A percentile compares a stretch with the other conserved stretches of the same genome.
Conservation (phyloP, 352 stramenopile genomes). For the Globisporangium alternatum region DNA sequence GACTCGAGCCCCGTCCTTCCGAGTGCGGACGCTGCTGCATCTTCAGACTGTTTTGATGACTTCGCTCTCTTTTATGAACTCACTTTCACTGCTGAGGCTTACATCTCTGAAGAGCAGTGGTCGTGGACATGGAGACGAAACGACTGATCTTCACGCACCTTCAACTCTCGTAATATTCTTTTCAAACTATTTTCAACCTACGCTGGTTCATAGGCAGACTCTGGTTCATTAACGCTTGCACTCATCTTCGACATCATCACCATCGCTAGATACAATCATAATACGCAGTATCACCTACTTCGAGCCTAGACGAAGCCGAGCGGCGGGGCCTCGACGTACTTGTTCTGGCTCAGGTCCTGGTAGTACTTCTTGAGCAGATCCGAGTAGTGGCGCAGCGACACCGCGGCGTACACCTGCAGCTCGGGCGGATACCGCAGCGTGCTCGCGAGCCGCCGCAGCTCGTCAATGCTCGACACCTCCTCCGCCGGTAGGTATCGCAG, state of each 20-base stretch:
- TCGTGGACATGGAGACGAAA: not conserved
- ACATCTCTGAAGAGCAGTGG: no score
- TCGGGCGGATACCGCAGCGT: constrained; percentile 51
- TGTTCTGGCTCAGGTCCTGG: constrained; percentile 36
- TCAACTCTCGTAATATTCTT: not conserved
- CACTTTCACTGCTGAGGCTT: not conserved
- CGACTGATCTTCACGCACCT: not conserved
- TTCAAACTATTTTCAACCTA: not conserved
- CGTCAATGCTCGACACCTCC: constrained; percentile 56
- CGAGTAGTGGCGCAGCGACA: constrained; percentile 59
- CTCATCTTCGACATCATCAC: not conserved
- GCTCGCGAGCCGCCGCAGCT: constrained; percentile 51
- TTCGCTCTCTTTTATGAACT: not conserved
- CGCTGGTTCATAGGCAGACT: not conserved
- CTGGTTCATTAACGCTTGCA: not conserved
- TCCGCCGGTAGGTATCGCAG: constrained; percentile 65
- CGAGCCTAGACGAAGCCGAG: constrained; percentile 44
- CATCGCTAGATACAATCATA: not conserved
- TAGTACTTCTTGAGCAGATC: constrained; percentile 75
- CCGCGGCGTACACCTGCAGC: constrained; percentile 54
- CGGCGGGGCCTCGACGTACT: constrained; percentile 44
- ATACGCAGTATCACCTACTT: no score
- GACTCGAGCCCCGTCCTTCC: constrained; percentile 3
- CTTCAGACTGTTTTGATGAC: no score
- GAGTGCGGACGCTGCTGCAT: constrained; percentile 12